Conservation (phyloP, 495 filamentous ascomycete species). For the Usnea hakonensis region DNA sequence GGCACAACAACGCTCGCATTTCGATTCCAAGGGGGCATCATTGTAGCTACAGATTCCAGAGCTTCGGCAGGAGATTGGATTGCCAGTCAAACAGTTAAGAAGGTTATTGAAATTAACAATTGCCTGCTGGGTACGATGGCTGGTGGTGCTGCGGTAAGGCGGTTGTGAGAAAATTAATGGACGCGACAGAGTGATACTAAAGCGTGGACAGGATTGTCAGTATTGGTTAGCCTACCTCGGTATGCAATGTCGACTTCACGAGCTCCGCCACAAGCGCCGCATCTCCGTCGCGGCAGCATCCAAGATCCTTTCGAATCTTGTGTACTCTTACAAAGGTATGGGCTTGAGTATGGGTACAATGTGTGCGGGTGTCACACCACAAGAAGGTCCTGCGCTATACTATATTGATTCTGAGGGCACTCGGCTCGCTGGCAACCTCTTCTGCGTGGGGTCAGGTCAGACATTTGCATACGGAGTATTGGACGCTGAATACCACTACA, state of each 20-base stretch:
- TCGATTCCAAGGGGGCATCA: constrained; percentile 94
- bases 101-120: constrained; percentile 92
- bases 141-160: constrained; percentile 81
- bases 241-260: constrained; percentile 97
- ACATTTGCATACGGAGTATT: constrained; percentile 98
- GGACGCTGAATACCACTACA: constrained; percentile 89
- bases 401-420: constrained; percentile 99
- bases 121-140: constrained; percentile 95
- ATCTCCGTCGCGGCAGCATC: constrained; percentile 95
- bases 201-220: constrained; percentile 70
- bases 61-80: constrained; percentile 98
- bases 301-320: constrained; percentile 96
- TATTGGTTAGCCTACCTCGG: constrained; percentile 98
- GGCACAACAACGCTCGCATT: constrained; percentile 98
- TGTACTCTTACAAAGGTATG: constrained; percentile 97
- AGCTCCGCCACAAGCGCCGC: constrained; percentile 97
- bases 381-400: constrained; percentile 95
- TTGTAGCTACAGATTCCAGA: constrained; percentile 94
- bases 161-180: constrained; percentile 12
- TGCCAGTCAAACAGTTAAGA: constrained; percentile 98
- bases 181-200: constrained; percentile 17
- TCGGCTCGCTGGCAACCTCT: constrained; percentile 82
- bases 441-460: constrained; percentile 96
- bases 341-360: constrained; percentile 98
- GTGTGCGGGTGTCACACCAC: constrained; percentile 93